Base-by-base conservation (phyloP, 2,329 filamentous ascomycete genomes). In the Fusarium foetens region DNA sequence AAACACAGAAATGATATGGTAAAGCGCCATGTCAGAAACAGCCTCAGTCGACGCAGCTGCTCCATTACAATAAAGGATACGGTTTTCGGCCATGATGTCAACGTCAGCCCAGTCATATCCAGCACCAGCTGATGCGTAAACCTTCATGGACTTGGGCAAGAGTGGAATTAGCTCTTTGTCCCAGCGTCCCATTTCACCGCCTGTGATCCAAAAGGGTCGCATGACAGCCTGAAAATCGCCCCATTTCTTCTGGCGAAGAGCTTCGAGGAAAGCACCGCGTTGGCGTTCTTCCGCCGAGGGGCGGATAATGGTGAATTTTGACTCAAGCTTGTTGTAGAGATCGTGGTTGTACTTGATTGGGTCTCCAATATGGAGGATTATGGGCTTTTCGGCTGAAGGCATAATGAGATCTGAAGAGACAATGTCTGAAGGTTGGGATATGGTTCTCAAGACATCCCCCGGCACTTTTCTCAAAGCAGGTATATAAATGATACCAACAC, bases 21-120 rank as follows among this genome's bases (percentile, higher is more conserved):
- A 89, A 48, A 91, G 82, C 2, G 88, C 87, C 59, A 87, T 85
- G 71, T 91, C 89, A 27, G 89, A 88, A 4, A 91, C 89, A 13
- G 88, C 86, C 73, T 91, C 89, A 0, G 88, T 88, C 43, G 86
- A 89, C 0, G 89, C 88, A 3, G 85, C 83, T 6, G 89, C 89
- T 12, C 87, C 85, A 76, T 91, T 91, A 81, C 89, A 91, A 79
- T 91, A 91, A n/a, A 88, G 78, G 46, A 89, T 84, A 13, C 86
- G 80, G 51, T 69, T 60, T 29, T 72, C 69, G 6, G 73, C 75
- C 52, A 79, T 62, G 10, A 75, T 51, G 25, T 76, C 83, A 6
- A 87, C 87, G 78, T 91, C 86, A 9, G 87, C 88, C 88, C 89
- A 90, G 78, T 91, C 88, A 78, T 89, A 91, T 5, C 89, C 88